These are phyloP conservation scores for Parastagonospora nodorum DNA, from an alignment of 2,329 filamentous ascomycete genomes.

Conservation along the genomic window DNA sequence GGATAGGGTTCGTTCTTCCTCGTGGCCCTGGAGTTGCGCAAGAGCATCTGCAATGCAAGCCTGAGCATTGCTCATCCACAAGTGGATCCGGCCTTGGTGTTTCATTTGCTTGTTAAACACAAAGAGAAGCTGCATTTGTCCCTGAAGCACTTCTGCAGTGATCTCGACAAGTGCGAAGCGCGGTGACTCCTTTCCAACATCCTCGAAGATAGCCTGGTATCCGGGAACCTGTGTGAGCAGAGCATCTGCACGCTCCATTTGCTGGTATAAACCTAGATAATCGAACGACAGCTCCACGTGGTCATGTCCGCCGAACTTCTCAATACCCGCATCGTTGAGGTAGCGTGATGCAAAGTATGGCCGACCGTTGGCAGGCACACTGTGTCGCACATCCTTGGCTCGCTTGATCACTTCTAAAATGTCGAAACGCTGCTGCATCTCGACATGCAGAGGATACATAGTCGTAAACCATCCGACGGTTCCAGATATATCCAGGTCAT, in stretches of 20 bases:
- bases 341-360: slow-evolving; percentile 50
- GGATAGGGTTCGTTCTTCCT: slow-evolving; percentile 15
- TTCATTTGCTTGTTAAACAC: slow-evolving; percentile 18
- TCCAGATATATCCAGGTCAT: slow-evolving; percentile 22
- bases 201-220: slow-evolving; percentile 12
- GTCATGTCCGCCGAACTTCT: slow-evolving; percentile 43
- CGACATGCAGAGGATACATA: slow-evolving; percentile 31
- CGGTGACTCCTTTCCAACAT: slow-evolving; percentile 8
- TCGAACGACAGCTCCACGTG: slow-evolving; percentile 64
- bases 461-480: slow-evolving; percentile 33
- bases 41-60: slow-evolving; percentile 5
- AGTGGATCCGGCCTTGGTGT: slow-evolving; percentile 11
- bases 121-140: slow-evolving; percentile 13
- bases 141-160: slow-evolving; percentile 12
- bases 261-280: slow-evolving; percentile 55
- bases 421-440: slow-evolving; percentile 48
- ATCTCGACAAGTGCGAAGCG: slow-evolving; percentile 26
- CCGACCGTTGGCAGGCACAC: slow-evolving; percentile 50
- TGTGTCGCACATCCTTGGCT: slow-evolving; percentile 54
- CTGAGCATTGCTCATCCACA: slow-evolving; percentile 17
- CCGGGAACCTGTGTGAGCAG: slow-evolving; percentile 45
- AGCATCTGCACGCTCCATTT: slow-evolving; percentile 53
- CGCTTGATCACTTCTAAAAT: slow-evolving; percentile 29
- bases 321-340: slow-evolving; percentile 10
- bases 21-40: neutral